Conservation (phyloP, 768 basidiomycete genomes). For the Mycena metata region DNA sequence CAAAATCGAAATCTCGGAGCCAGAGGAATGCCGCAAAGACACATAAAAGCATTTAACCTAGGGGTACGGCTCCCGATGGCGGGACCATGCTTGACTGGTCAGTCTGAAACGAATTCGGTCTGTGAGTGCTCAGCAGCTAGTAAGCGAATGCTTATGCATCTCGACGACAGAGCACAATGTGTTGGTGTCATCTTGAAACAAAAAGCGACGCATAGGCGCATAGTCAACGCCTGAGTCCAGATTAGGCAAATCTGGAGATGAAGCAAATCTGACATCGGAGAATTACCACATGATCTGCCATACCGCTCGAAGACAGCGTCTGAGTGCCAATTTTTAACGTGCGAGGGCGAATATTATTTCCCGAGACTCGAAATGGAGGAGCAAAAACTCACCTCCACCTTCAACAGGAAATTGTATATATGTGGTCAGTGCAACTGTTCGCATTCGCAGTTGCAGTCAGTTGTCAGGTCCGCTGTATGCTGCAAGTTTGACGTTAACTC, state of each 20-base stretch:
- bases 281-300: conserved; percentile 30
- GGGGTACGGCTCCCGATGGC: no score
- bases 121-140: background rate
- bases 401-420: no score
- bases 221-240: conserved; percentile 22
- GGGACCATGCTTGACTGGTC: background rate
- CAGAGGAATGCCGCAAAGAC: no score
- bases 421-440: background rate
- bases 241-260: no score
- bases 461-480: conserved; percentile 8
- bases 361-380: no score
- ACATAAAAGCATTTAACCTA: no score
- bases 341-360: no score
- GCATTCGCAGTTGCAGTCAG: background rate
- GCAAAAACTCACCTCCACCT: no score
- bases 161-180: background rate
- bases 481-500: background rate
- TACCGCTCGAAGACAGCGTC: background rate
- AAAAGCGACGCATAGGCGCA: background rate
- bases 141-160: background rate
- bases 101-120: background rate
- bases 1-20: no score
- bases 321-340: no score
- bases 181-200: conserved; percentile 25
- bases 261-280: background rate